Evolutionary conservation across 2,329 filamentous ascomycete species (phyloP), one percentile per base, ranked within the genome.

Genomic region (Neodidymelliopsis sp.): DNA sequence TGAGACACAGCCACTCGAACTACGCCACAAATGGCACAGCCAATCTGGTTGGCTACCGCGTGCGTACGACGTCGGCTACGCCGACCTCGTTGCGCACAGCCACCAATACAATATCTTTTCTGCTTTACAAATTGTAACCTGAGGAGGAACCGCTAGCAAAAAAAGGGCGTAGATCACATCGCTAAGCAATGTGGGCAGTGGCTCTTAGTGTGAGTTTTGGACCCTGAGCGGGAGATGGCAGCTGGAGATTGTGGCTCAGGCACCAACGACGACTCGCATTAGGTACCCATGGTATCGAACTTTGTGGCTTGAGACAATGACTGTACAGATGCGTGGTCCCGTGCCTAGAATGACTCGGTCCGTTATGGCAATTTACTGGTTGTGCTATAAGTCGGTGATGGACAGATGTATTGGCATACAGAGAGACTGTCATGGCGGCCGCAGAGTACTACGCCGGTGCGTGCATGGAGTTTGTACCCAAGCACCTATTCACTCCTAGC

Each of bases 181-280:
- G 40, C 47, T 49, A 30, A 35, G 34, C 39, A 18, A 5, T 49
- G 11, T 11, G 18, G 15, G 44, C 30, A 40, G 39, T 40, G 40
- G 39, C 47, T 49, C 47, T 33, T 11, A 34, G 40, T 29, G 39
- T 28, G 30, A 12, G 28, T 25, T 10, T 15, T 35, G 16, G 38
- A 30, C 25, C 33, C 25, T 27, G 38, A 22, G 24, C 34, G 46
- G 29, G 40, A 25, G 29, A 44, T 34, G 34, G 46, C 39, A 49
- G 39, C 46, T 44, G 39, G 45, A 22, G 6, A 30, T 23, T 6
- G 47, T 49, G 47, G 47, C 47, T 49, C 47, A 44, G 39, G 47
- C 47, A 20, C 28, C 47, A 30, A 49, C 47, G 47, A 49, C 34
- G 34, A 39, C 39, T 12, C 46, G 48, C 40, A 51, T 51, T 36